Evolutionary conservation across 257 asterid species (phyloP).

Genomic region (Mentha longifolia): DNA sequence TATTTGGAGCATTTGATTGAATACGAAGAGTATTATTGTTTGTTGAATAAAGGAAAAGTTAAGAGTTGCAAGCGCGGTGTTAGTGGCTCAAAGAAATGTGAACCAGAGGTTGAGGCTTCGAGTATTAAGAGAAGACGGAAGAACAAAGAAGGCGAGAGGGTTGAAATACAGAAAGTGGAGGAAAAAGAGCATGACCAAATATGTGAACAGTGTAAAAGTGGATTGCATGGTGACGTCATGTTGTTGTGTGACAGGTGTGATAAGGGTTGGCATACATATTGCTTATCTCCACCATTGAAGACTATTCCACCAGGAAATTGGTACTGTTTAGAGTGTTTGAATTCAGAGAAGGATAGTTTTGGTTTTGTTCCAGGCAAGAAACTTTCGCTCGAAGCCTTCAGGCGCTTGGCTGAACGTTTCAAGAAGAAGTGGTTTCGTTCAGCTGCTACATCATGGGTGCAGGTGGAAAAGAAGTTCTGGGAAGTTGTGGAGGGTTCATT

Average conservation of each 20-base stretch:
- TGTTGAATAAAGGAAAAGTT: constrained; percentile 57
- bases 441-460: constrained; percentile 60
- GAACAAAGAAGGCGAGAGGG: constrained; percentile 67
- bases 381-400: constrained; percentile 75
- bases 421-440: constrained; percentile 95
- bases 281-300: constrained; percentile 90
- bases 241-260: constrained; percentile 93
- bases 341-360: constrained; percentile 86
- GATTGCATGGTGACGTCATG: constrained; percentile 97
- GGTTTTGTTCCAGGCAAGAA: constrained; percentile 92
- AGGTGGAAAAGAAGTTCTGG: constrained; percentile 93
- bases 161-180: constrained; percentile 51
- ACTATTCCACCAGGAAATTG: constrained; percentile 88
- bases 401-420: constrained; percentile 85
- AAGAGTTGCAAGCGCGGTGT: constrained; percentile 50
- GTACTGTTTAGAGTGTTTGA: constrained; percentile 93
- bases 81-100: constrained; percentile 48
- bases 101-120: constrained; percentile 50
- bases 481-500: constrained; percentile 92
- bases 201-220: constrained; percentile 94
- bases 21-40: constrained; percentile 73
- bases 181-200: constrained; percentile 67
- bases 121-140: constrained; percentile 76
- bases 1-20: constrained; percentile 83
- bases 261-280: constrained; percentile 94